A percentile compares a stretch with the other conserved stretches of the same genome.
Conservation (phyloP, 208 protist genomes). For the Leishmania mexicana region DNA sequence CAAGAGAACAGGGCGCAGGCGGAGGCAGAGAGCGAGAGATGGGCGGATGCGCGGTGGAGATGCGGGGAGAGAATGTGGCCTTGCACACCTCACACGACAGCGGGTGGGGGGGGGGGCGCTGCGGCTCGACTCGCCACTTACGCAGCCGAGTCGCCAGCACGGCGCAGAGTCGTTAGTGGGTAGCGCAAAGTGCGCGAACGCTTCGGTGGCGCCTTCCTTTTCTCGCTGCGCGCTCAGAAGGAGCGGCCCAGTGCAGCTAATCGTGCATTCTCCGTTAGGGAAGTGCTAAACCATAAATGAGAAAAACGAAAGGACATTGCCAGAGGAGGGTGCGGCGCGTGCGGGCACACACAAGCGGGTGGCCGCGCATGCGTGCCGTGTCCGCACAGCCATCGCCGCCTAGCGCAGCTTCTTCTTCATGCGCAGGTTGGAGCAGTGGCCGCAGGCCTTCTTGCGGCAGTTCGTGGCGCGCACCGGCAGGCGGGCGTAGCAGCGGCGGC, state of each 20-base stretch:
- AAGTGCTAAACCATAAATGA: neutral
- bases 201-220: neutral
- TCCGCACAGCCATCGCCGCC: neutral
- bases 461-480: conserved; percentile 4
- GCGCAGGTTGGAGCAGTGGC: conserved; percentile 5
- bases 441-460: conserved; percentile 4
- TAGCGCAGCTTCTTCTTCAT: conserved; percentile 28
- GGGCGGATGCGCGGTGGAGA: neutral
- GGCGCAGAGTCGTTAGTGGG: neutral
- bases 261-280: neutral
- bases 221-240: neutral
- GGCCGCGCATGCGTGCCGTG: neutral
- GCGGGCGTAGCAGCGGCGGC: conserved; percentile 4
- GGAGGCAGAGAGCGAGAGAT: neutral
- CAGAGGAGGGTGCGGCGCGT: neutral
- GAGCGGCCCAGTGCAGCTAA: neutral
- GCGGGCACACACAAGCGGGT: neutral
- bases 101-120: no score
- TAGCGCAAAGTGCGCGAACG: neutral
- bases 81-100: no score
- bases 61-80: neutral
- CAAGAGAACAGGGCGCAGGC: no score
- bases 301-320: neutral
- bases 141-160: no score
- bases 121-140: neutral